phyloP scores from a whole-genome alignment of 768 basidiomycete species.

The Suillus lakei region DNA sequence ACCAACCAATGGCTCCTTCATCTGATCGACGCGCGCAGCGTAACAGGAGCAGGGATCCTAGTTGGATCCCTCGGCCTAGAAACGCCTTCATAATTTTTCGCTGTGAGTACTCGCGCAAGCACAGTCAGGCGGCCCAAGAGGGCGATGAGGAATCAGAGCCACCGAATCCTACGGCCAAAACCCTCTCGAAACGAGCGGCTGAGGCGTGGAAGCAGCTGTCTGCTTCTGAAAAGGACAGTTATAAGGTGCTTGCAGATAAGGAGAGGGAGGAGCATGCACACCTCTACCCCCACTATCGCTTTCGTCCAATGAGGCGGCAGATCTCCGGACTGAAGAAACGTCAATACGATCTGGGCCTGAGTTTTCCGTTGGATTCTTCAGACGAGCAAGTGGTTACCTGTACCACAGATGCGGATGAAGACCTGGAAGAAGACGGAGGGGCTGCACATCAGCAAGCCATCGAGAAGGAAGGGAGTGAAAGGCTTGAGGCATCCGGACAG shows the following conservation, averaged over 20 bases:
- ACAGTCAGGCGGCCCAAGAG: constrained; percentile 42
- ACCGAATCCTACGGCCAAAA: constrained; percentile 43
- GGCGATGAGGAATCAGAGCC: constrained; percentile 34
- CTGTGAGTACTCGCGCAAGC: constrained; percentile 60
- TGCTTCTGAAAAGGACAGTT: constrained; percentile 50
- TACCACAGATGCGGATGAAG: neutral
- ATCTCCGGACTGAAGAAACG: constrained; percentile 22
- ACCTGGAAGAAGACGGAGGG: neutral
- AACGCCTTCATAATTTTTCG: constrained; percentile 79
- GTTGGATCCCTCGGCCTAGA: constrained; percentile 69
- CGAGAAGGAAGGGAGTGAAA: constrained; percentile 1
- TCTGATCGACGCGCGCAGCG: constrained; percentile 44
- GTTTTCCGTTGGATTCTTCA: constrained; percentile 2
- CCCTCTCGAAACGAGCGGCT: constrained; percentile 77
- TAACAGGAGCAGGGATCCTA: constrained; percentile 51
- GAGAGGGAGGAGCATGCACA: constrained; percentile 63
- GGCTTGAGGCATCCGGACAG: neutral
- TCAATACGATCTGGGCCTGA: constrained; percentile 21
- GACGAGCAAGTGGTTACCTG: constrained; percentile 2
- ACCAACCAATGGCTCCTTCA: constrained; percentile 34
- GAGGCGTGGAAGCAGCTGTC: constrained; percentile 73
- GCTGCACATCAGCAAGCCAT: neutral
- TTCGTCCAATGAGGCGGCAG: constrained; percentile 55
- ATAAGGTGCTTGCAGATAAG: constrained; percentile 54
- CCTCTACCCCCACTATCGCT: constrained; percentile 66